Percentiles rank a stretch among this genome's conserved stretches.
Evolutionary conservation across 192 early-diverging fungal species (phyloP).

Genomic region (Dispira simplex): DNA sequence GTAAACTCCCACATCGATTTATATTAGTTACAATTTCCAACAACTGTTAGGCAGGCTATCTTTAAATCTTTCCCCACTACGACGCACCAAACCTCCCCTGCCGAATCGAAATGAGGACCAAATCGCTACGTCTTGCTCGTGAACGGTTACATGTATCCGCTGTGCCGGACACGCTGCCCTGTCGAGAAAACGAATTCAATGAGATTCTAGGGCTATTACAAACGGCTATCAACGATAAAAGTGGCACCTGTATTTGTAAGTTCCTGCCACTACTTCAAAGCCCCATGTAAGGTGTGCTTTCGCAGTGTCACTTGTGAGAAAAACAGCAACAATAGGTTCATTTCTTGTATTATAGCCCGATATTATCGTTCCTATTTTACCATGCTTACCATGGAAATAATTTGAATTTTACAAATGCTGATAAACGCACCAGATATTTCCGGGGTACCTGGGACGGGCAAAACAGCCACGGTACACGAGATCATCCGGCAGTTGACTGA

Average conservation of each 20-base stretch:
- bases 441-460: slow-evolving; percentile 93
- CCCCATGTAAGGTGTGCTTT: not conserved
- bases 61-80: no score
- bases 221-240: slow-evolving; percentile 64
- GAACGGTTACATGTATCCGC: slow-evolving; percentile 78
- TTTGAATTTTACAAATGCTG: not conserved
- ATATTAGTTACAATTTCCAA: no score
- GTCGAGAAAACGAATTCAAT: slow-evolving; percentile 83
- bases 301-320: not conserved
- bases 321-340: not conserved
- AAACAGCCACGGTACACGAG: slow-evolving; percentile 86
- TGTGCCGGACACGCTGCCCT: slow-evolving; percentile 81
- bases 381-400: not conserved
- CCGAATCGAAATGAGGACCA: no score
- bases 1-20: no score
- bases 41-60: no score
- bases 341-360: not conserved
- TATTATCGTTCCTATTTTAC: not conserved
- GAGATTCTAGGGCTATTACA: slow-evolving; percentile 60
- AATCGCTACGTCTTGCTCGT: slow-evolving; percentile 25
- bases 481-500: slow-evolving; percentile 58
- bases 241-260: slow-evolving; percentile 76
- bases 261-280: not conserved
- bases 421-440: slow-evolving; percentile 55
- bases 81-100: no score